Base-by-base conservation (phyloP, 1,284 basidiomycete genomes). In the Somion occarium region DNA sequence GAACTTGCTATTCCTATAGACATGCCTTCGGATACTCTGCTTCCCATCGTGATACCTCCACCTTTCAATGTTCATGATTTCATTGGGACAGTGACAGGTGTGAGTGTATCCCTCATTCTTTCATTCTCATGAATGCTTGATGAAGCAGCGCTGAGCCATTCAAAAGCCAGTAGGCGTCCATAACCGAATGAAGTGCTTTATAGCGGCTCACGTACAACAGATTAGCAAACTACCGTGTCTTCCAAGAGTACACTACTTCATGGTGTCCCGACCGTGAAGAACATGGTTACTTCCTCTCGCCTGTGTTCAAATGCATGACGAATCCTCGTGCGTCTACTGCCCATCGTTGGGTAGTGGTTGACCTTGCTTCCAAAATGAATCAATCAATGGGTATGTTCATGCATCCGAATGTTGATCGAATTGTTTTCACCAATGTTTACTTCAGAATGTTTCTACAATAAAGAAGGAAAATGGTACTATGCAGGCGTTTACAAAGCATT, bases 191-290 rank as follows among this genome's bases (percentile, higher is more conserved):
- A n/a, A n/a, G n/a, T n/a, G n/a, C n/a, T n/a, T n/a, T n/a, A n/a
- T n/a, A n/a, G n/a, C n/a, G n/a, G n/a, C n/a, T 7, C 39, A 38
- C 13, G 37, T 50, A 19, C 1, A 53, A 22, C 11, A 89, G 86
- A 42, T 72, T 89, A 4, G 66, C 74, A 3, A 80, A 82, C 55
- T 84, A 87, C 60, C 78, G 81, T 44, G 73, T 84, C 39, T 73
- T 90, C 42, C 78, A 85, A 50, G 78, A 83, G 51, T 62, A 71
- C 5, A 88, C 83, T 13, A 88, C 87, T 2, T 72, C 74, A 26
- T 90, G 87, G 87, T 88, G 85, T 59, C 78, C 84, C 1, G 85
- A 86, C 37, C 80, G 81, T 41, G 87, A 90, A 68, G 87, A 89
- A 57, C 86, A 89, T 53, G 87, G 87, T 2, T 89, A 85, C 59